These are phyloP conservation scores for Wickerhamiella spandovensis DNA, from an alignment of 805 yeast genomes.

Conservation along the genomic window DNA sequence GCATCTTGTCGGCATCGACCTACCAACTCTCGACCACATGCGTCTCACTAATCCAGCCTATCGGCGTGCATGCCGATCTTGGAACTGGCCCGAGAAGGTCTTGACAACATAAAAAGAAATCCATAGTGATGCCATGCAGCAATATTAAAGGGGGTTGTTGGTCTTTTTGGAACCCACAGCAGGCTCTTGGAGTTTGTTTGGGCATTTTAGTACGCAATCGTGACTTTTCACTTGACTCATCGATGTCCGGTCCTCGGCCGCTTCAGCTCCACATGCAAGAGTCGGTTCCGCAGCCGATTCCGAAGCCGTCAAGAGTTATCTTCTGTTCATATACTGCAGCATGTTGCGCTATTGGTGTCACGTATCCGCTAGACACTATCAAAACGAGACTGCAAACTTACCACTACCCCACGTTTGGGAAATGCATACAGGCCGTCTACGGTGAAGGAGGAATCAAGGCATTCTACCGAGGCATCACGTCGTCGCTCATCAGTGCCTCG, in stretches of 20 bases:
- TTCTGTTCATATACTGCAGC: slow-evolving; percentile 12
- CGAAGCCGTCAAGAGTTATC: not conserved
- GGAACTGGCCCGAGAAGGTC: too few species aligned
- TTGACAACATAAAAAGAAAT: too few species aligned
- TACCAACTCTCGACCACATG: not conserved
- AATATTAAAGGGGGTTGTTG: too few species aligned
- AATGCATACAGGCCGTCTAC: slow-evolving; percentile 45
- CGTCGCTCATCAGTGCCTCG: slow-evolving; percentile 53
- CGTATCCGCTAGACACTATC: slow-evolving; percentile 70
- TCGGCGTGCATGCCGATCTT: too few species aligned
- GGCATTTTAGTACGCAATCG: too few species aligned
- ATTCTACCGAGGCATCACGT: slow-evolving; percentile 62
- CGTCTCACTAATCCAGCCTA: not conserved
- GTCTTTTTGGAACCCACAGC: too few species aligned
- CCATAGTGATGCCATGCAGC: too few species aligned
- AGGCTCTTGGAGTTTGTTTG: too few species aligned
- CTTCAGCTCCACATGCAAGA: not conserved
- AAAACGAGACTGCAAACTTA: slow-evolving; percentile 81
- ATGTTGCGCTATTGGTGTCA: slow-evolving; percentile 7
- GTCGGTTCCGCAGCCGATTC: not conserved
- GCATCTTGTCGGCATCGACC: too few species aligned
- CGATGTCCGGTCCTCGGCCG: not conserved
- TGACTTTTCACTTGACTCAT: not conserved
- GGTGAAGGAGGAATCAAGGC: slow-evolving; percentile 52
- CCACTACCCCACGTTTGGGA: slow-evolving; percentile 40